These are phyloP conservation scores for Podospora anserina DNA, from an alignment of 495 filamentous ascomycete genomes.

Conservation along the genomic window DNA sequence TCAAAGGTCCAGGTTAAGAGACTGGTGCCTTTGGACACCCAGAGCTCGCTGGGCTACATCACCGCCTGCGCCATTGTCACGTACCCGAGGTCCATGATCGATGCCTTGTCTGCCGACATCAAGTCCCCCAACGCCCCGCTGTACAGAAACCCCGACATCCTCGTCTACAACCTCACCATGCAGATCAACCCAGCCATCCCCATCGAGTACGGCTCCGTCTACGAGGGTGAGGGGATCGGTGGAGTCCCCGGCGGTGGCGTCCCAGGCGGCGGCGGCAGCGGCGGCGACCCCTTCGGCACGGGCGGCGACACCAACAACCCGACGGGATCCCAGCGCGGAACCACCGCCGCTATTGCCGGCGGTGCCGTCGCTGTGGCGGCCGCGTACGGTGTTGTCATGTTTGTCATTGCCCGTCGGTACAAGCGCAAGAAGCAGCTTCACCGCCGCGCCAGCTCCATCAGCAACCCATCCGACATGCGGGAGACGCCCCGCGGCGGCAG, in stretches of 20 bases:
- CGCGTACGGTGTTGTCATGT: slow-evolving; percentile 98
- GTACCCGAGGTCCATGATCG: slow-evolving; percentile 64
- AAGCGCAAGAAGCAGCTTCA: slow-evolving; percentile 81
- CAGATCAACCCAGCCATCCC: slow-evolving; percentile 85
- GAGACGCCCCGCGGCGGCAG: slow-evolving; percentile 55
- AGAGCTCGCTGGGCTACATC: slow-evolving; percentile 65
- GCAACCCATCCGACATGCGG: slow-evolving; percentile 50
- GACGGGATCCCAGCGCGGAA: slow-evolving; percentile 56
- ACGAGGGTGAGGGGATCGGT: slow-evolving; percentile 24
- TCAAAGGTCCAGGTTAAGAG: slow-evolving; percentile 62
- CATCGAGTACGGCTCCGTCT: slow-evolving; percentile 51
- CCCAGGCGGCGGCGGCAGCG: slow-evolving; percentile 18
- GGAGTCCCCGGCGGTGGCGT: slow-evolving; percentile 23
- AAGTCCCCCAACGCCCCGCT: slow-evolving; percentile 64
- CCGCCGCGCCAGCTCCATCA: slow-evolving; percentile 69
- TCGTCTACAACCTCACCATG: slow-evolving; percentile 64
- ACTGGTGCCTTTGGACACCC: slow-evolving; percentile 77
- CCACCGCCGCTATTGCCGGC: slow-evolving; percentile 79
- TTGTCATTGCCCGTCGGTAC: slow-evolving; percentile 90
- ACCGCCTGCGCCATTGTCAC: slow-evolving; percentile 76
- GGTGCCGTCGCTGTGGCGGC: slow-evolving; percentile 76
- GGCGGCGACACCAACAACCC: slow-evolving; percentile 24
- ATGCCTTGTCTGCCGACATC: slow-evolving; percentile 60
- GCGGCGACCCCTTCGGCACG: slow-evolving; percentile 39
- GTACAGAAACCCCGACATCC: slow-evolving; percentile 62